Base-by-base conservation (phyloP, 768 basidiomycete species). In the Leccinellum rugosiceps region DNA sequence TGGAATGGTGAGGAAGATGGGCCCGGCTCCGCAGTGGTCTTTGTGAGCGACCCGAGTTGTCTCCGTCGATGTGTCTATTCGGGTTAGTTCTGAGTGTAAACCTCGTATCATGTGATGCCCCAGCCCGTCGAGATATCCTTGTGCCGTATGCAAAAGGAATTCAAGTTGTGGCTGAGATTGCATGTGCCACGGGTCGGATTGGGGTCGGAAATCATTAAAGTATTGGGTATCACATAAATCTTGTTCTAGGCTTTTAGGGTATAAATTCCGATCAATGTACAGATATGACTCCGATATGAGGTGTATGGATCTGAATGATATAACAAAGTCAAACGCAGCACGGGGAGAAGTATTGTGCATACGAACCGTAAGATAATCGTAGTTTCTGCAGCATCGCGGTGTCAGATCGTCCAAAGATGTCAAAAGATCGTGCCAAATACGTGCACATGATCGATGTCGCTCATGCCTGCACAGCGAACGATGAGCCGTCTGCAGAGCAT, bases 91-190 rank as follows among this genome's bases (percentile, higher is more conserved):
- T 50, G 45, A 17, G n/a, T 49, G 45, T 48, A 47, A 38, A 58
- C 48, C 19, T 48, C 48, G 28, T 69, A 59, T 72, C 44, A 53
- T 70, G 70, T 68, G 70, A 21, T 30, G 58, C 60, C 58, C 56
- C 62, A 44, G 57, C 61, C 59, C 58, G 50, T 62, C 32, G 3
- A 57, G 32, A 34, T 13, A 53, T 32, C 50, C 48, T 26, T 59
- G 38, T 35, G 32, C 21, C 50, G 50, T 63, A 32, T 48, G 50
- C 57, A 10, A 15, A 26, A n/a, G 38, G 23, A 6, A 14, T 62
- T 17, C n/a, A n/a, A 25, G 25, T n/a, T n/a, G 43, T 17, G 7
- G 3, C 44, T 28, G 47, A 13, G 41, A 48, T 52, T 25, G 38
- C n/a, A n/a, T n/a, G n/a, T n/a, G n/a, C n/a, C n/a, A n/a, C n/a